These are phyloP conservation scores for Drechslerella stenobrocha DNA, from an alignment of 2,329 filamentous ascomycete species.

Conservation along the genomic window DNA sequence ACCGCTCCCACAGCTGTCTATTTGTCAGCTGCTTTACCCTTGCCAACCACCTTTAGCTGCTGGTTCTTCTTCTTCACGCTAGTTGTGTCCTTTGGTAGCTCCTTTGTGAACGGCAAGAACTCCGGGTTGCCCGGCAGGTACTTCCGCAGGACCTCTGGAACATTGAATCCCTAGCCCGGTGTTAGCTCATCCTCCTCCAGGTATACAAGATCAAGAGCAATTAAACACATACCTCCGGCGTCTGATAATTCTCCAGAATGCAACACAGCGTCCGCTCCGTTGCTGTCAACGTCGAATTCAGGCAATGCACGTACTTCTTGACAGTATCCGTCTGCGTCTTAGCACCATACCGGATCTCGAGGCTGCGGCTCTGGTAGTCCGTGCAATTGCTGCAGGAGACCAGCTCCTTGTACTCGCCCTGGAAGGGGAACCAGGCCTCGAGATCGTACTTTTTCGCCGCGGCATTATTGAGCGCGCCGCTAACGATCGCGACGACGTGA, in stretches of 20 bases:
- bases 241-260: slow-evolving; percentile 95
- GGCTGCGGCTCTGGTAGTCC: slow-evolving; percentile 90
- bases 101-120: slow-evolving; percentile 85
- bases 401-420: slow-evolving; percentile 97
- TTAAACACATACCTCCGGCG: slow-evolving; percentile 68
- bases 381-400: slow-evolving; percentile 98
- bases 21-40: slow-evolving; percentile 8
- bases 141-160: slow-evolving; percentile 81
- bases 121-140: slow-evolving; percentile 88
- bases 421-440: slow-evolving; percentile 94
- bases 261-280: slow-evolving; percentile 93
- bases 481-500: slow-evolving; percentile 89
- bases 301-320: slow-evolving; percentile 92
- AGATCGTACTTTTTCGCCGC: slow-evolving; percentile 92
- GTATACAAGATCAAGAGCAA: not conserved
- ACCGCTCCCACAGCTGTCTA: not conserved
- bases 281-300: slow-evolving; percentile 87
- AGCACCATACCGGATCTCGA: slow-evolving; percentile 87
- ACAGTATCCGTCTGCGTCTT: slow-evolving; percentile 82
- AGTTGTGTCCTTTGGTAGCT: slow-evolving; percentile 75
- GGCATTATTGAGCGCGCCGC: slow-evolving; percentile 89
- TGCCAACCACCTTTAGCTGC: slow-evolving; percentile 45
- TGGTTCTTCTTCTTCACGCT: slow-evolving; percentile 62
- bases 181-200: slow-evolving; percentile 51
- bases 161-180: slow-evolving; percentile 66